Evolutionary conservation across 768 basidiomycete species (phyloP).

Genomic region (Pleurotus eryngii): DNA sequence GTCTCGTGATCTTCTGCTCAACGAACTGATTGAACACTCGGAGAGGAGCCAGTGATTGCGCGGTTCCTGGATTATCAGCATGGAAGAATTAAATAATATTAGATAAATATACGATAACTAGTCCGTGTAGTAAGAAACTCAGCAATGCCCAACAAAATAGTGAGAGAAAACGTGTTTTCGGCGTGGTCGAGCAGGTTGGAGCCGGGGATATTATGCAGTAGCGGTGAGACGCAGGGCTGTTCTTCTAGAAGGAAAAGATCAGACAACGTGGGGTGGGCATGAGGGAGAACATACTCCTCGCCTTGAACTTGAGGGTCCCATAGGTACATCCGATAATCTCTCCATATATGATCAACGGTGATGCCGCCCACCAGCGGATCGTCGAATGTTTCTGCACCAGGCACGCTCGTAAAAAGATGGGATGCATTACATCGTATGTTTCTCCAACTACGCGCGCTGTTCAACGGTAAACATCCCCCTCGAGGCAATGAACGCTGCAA

Average conservation of each 20-base stretch:
- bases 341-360: constrained; percentile 64
- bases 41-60: no score
- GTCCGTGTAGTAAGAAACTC: background rate
- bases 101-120: background rate
- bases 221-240: background rate
- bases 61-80: no score
- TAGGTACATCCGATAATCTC: constrained; percentile 61
- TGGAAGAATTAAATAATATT: background rate
- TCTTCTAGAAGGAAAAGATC: background rate
- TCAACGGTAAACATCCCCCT: background rate
- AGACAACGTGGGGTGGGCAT: no score
- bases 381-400: constrained; percentile 27
- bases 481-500: constrained; percentile 4
- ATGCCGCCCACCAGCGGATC: constrained; percentile 46
- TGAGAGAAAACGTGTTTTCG: no score
- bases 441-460: constrained; percentile 64
- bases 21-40: no score
- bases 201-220: background rate
- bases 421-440: constrained; percentile 61
- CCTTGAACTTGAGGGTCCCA: constrained; percentile 38
- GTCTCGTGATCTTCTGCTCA: no score
- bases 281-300: background rate
- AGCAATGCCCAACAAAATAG: no score
- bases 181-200: background rate
- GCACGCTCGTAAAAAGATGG: constrained; percentile 47